phyloP scores from a whole-genome alignment of 371 early-diverging fungal species.

The Mortierella sp. region DNA sequence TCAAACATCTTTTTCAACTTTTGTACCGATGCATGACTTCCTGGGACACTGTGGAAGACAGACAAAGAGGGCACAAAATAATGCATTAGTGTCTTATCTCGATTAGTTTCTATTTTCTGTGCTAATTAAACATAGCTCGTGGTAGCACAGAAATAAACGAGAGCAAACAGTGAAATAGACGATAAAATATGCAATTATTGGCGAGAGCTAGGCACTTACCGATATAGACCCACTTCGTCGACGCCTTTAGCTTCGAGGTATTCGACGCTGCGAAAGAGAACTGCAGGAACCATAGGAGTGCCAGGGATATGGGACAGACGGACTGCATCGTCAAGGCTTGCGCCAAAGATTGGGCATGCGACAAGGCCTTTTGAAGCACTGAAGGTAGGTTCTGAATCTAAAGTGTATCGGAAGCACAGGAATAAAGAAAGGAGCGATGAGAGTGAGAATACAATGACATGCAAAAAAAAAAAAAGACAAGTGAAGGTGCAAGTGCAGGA shows the following conservation, averaged over 20 bases:
- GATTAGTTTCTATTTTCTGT: constrained; percentile 1
- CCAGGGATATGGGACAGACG: constrained; percentile 47
- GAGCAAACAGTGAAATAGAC: not conserved
- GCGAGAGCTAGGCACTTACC: constrained; percentile 19
- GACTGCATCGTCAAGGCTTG: constrained; percentile 49
- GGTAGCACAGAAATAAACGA: constrained; percentile 10
- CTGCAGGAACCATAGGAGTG: constrained; percentile 50
- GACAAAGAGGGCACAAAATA: not conserved
- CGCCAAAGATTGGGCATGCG: constrained; percentile 43
- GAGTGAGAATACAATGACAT: not conserved
- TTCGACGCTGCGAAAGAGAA: constrained; percentile 44
- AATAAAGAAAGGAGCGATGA: constrained; percentile 11
- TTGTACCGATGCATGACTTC: constrained; percentile 52
- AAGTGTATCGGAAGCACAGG: not conserved
- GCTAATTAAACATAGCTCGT: constrained; percentile 12
- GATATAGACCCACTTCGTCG: constrained; percentile 49
- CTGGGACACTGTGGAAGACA: constrained; percentile 34
- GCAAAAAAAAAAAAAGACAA: not conserved
- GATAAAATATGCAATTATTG: not conserved
- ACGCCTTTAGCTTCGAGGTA: constrained; percentile 49
- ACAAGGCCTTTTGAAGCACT: constrained; percentile 22
- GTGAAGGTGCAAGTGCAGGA: not conserved
- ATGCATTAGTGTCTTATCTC: constrained; percentile 4
- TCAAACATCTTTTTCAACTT: constrained; percentile 52
- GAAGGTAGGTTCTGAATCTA: constrained; percentile 53